Evolutionary conservation across 139 green algal species (phyloP).

Genomic region (Tetraselmis chui): DNA sequence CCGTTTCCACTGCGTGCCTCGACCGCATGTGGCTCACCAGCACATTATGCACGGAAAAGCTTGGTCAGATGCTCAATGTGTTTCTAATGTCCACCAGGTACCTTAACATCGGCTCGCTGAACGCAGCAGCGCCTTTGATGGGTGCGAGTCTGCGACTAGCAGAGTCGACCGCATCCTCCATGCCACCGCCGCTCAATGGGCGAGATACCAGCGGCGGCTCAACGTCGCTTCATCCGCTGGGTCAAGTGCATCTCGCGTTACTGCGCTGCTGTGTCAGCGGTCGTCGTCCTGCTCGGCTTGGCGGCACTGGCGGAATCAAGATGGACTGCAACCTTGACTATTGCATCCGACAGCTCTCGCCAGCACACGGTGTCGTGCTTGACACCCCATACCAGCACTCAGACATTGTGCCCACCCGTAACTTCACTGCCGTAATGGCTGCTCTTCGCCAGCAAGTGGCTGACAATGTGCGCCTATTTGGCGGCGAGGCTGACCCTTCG

Average conservation of each 20-base stretch:
- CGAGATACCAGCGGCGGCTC: too few relatives aligned
- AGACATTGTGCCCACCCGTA: not conserved
- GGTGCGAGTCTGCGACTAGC: not conserved
- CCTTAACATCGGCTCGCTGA: not conserved
- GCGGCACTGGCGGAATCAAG: not conserved
- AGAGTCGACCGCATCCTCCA: not conserved
- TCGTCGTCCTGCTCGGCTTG: not conserved
- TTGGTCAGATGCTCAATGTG: too few relatives aligned
- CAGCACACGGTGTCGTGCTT: too few relatives aligned
- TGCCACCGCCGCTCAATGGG: too few relatives aligned
- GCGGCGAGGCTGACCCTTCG: not conserved
- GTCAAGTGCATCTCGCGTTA: not conserved
- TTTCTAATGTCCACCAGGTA: not conserved
- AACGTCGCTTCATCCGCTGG: not conserved
- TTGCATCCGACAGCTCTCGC: not conserved
- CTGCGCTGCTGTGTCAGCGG: not conserved
- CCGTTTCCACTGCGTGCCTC: too few relatives aligned
- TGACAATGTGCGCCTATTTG: not conserved
- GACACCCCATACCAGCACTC: too few relatives aligned
- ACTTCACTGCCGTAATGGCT: not conserved
- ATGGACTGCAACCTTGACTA: not conserved
- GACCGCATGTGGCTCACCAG: too few relatives aligned
- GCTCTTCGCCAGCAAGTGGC: not conserved
- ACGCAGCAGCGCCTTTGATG: not conserved
- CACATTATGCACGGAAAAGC: too few relatives aligned